Conservation (phyloP, 192 early-diverging fungal species). For the Backusella morwellensis region DNA sequence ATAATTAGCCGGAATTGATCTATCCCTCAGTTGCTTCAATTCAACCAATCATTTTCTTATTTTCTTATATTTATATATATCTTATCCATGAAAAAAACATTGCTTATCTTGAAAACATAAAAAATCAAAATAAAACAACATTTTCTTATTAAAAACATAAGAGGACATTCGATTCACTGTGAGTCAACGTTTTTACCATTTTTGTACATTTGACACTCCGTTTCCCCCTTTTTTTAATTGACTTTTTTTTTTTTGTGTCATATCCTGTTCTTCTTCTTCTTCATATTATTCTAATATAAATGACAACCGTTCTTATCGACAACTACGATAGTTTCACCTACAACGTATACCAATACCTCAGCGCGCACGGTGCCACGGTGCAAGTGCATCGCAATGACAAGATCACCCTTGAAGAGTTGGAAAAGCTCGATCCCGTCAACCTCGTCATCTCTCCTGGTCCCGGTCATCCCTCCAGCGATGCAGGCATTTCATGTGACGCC, state of each 20-base stretch:
- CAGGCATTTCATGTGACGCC: slow-evolving; percentile 87
- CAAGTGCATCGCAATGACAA: slow-evolving; percentile 92
- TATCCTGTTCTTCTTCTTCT: background rate
- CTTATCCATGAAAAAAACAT: background rate
- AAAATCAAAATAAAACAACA: background rate
- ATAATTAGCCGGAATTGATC: background rate
- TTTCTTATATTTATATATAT: background rate
- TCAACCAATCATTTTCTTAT: background rate
- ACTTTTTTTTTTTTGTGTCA: background rate
- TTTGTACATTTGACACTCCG: background rate
- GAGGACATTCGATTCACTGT: background rate
- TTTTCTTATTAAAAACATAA: background rate
- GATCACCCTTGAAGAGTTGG: slow-evolving; percentile 82
- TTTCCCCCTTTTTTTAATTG: background rate
- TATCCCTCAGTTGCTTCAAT: background rate
- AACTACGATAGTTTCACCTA: slow-evolving; percentile 99
- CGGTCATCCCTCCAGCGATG: slow-evolving; percentile 85
- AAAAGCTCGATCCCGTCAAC: slow-evolving; percentile 83
- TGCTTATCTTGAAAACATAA: background rate
- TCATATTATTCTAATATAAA: slow-evolving; percentile 15
- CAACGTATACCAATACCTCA: slow-evolving; percentile 97
- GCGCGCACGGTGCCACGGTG: slow-evolving; percentile 88
- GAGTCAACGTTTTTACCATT: background rate
- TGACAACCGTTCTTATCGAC: slow-evolving; percentile 85
- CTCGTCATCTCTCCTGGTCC: slow-evolving; percentile 97